Percentiles rank a stretch among this genome's conserved stretches.
These are phyloP conservation scores for Cercospora sp. DNA, from an alignment of 2,329 filamentous ascomycete species.

Conservation along the genomic window DNA sequence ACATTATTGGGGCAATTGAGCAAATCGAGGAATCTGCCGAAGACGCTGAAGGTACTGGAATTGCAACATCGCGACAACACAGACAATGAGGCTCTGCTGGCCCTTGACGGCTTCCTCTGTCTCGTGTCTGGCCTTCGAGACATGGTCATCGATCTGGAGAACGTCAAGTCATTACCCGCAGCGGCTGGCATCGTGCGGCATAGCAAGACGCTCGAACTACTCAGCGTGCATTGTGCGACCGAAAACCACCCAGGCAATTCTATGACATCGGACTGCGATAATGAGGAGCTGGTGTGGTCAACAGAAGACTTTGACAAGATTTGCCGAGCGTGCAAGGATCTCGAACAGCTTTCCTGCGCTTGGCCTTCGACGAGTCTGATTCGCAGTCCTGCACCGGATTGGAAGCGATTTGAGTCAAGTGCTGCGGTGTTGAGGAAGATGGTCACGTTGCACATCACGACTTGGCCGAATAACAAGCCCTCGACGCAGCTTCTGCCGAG, in stretches of 20 bases:
- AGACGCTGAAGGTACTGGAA: constrained; percentile 47
- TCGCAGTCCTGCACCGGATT: constrained; percentile 44
- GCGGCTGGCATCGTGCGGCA: constrained; percentile 48
- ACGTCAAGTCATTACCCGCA: constrained; percentile 45
- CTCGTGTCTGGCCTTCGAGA: constrained; percentile 48
- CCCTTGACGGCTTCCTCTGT: constrained; percentile 51
- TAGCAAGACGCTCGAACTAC: constrained; percentile 46
- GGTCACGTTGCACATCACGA: constrained; percentile 51
- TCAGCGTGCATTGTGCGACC: constrained; percentile 47
- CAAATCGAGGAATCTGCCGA: constrained; percentile 47
- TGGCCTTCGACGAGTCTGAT: constrained; percentile 49
- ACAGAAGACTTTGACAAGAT: constrained; percentile 48
- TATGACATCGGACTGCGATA: constrained; percentile 31
- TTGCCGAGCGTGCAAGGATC: constrained; percentile 45
- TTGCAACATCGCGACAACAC: constrained; percentile 51
- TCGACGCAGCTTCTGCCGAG: constrained; percentile 44
- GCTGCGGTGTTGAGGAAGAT: constrained; percentile 40
- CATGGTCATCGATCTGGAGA: constrained; percentile 48
- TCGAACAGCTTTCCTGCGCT: constrained; percentile 51
- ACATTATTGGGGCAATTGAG: constrained; percentile 50
- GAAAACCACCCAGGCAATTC: constrained; percentile 10
- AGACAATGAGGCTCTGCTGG: constrained; percentile 49
- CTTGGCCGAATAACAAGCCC: constrained; percentile 49
- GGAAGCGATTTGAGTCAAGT: constrained; percentile 44
- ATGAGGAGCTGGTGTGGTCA: constrained; percentile 49